Evolutionary conservation across 495 filamentous ascomycete genomes (phyloP).

Genomic region (Penicillium argentinense): DNA sequence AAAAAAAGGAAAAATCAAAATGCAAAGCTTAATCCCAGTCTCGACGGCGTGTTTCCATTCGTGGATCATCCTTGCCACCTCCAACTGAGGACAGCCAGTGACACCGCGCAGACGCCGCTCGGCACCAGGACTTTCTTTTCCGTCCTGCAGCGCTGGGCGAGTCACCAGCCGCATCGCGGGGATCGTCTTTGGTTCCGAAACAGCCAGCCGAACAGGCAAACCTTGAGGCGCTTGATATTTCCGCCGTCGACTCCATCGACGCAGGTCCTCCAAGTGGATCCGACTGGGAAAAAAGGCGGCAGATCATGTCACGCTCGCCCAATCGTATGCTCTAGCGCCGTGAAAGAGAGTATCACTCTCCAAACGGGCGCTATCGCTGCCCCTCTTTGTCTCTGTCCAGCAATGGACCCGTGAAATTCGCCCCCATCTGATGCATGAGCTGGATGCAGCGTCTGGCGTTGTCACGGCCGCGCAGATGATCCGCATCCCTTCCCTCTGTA

Average conservation of each 20-base stretch:
- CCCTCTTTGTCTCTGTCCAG: not conserved
- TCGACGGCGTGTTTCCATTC: not conserved
- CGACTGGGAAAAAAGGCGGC: not conserved
- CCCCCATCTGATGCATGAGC: not conserved
- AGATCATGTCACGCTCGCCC: conserved; percentile 1
- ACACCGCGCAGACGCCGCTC: conserved; percentile 3
- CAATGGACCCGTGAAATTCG: not conserved
- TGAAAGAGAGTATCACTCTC: conserved; percentile 1
- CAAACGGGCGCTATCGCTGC: not conserved
- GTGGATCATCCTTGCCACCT: conserved; percentile 11
- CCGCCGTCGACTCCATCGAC: not conserved
- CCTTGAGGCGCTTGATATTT: conserved; percentile 5
- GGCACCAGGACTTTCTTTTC: conserved; percentile 7
- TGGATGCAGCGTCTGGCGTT: not conserved
- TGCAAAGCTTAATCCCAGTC: conserved; percentile 9
- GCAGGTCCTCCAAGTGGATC: not conserved
- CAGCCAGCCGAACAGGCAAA: conserved; percentile 15
- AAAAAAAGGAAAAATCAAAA: not conserved
- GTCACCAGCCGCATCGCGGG: conserved; percentile 11
- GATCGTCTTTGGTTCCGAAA: conserved; percentile 20
- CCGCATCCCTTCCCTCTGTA: not conserved
- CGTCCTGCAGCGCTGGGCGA: conserved; percentile 11
- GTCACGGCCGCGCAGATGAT: conserved; percentile 13
- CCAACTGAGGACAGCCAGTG: conserved; percentile 21
- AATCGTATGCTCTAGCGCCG: not conserved